Conservation (phyloP, 768 basidiomycete genomes). For the Termitomyces sp. region DNA sequence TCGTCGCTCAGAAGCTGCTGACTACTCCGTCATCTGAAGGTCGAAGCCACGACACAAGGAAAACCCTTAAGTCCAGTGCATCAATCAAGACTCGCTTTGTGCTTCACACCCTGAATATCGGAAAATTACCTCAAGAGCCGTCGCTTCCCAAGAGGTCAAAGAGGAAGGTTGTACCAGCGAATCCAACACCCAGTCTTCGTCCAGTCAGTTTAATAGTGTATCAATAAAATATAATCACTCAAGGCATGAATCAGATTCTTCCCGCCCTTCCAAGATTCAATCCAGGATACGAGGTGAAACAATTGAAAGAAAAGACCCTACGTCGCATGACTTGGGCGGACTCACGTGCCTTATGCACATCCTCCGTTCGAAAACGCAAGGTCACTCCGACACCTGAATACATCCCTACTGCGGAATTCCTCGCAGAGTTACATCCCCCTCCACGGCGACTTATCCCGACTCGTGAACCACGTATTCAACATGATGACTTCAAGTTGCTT, state of each 20-base stretch:
- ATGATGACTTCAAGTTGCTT: constrained; percentile 5
- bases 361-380: constrained; percentile 9
- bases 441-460: not conserved
- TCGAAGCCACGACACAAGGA: not conserved
- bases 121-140: not conserved
- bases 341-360: constrained; percentile 3
- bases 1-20: not conserved
- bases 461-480: constrained; percentile 1
- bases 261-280: constrained; percentile 7
- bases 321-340: constrained; percentile 13
- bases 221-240: not conserved
- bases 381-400: not conserved
- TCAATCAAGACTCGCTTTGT: not conserved
- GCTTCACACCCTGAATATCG: not conserved
- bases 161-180: not conserved
- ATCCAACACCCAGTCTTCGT: not conserved
- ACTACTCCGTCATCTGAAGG: not conserved
- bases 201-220: not conserved
- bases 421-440: not conserved
- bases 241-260: not conserved
- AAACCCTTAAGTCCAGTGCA: not conserved
- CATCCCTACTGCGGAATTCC: not conserved
- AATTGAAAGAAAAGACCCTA: not conserved
- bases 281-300: constrained; percentile 3
- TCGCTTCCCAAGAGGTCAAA: not conserved